Percentiles rank a stretch among this genome's conserved stretches.
These are phyloP conservation scores for Tricholoma furcatifolium DNA, from an alignment of 768 basidiomycete genomes.

Conservation along the genomic window DNA sequence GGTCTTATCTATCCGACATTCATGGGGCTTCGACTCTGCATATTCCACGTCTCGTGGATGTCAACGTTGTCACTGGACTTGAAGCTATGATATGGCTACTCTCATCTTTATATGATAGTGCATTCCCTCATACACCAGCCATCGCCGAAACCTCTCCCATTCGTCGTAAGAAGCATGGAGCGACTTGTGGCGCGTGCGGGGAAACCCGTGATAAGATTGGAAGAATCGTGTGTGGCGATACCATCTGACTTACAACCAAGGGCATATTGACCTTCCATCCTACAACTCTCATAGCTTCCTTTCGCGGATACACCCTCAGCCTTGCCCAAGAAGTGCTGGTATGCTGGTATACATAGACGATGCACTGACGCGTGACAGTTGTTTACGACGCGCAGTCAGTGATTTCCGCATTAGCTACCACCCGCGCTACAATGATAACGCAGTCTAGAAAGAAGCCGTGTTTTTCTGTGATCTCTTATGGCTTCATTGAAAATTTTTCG, in stretches of 20 bases:
- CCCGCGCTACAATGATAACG: background rate
- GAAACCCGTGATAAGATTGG: too few relatives aligned
- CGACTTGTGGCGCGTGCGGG: too few relatives aligned
- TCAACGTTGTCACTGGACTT: too few relatives aligned
- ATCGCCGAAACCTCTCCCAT: too few relatives aligned
- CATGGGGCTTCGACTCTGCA: background rate
- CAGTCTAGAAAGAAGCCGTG: background rate
- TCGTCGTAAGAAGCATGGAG: too few relatives aligned
- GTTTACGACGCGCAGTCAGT: background rate
- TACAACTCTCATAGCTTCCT: background rate
- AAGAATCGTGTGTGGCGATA: background rate
- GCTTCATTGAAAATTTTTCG: too few relatives aligned
- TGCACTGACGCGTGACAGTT: too few relatives aligned
- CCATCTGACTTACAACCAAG: background rate
- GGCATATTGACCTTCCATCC: background rate
- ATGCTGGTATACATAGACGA: too few relatives aligned
- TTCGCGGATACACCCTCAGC: background rate
- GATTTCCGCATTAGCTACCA: background rate
- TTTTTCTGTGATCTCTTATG: too few relatives aligned
- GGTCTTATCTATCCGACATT: background rate
- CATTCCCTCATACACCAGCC: too few relatives aligned
- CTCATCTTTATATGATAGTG: too few relatives aligned
- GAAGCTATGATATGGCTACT: too few relatives aligned
- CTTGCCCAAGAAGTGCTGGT: background rate
- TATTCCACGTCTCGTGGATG: background rate